Percentiles rank a stretch among this genome's conserved stretches.
phyloP scores from a whole-genome alignment of 169 alveolate genomes.

The Plasmodium knowlesi region DNA sequence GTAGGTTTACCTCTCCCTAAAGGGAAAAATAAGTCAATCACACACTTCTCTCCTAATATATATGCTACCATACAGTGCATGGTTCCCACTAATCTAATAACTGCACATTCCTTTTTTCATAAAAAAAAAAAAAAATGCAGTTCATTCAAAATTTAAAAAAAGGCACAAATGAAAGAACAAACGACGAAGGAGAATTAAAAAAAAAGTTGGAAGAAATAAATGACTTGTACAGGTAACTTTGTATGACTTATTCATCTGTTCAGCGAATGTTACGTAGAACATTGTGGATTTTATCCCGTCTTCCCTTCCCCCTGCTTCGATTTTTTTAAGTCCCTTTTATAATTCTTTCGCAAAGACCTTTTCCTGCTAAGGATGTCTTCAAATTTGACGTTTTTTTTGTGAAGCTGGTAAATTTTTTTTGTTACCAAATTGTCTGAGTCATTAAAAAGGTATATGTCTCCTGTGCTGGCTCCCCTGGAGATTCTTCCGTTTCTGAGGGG shows the following conservation, averaged over 20 bases:
- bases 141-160: constrained; percentile 65
- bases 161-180: constrained; percentile 32
- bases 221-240: constrained; percentile 29
- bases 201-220: constrained; percentile 56
- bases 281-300: not conserved
- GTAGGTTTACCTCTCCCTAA: not conserved
- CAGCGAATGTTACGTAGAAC: not conserved
- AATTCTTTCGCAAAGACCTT: constrained; percentile 71
- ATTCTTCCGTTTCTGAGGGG: constrained; percentile 54
- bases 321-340: constrained; percentile 45
- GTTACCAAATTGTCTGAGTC: constrained; percentile 35
- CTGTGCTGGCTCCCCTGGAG: constrained; percentile 65
- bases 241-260: not conserved
- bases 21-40: not conserved
- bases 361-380: constrained; percentile 67
- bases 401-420: constrained; percentile 53
- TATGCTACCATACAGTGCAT: not conserved
- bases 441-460: constrained; percentile 60
- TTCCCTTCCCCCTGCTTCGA: not conserved
- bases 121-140: constrained; percentile 11
- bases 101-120: not conserved
- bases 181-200: constrained; percentile 49
- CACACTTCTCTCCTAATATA: not conserved
- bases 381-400: constrained; percentile 62
- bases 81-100: not conserved